Evolutionary conservation across 2,329 filamentous ascomycete genomes (phyloP), one percentile per base, ranked within the genome.

Genomic region (Cercospora canescens): DNA sequence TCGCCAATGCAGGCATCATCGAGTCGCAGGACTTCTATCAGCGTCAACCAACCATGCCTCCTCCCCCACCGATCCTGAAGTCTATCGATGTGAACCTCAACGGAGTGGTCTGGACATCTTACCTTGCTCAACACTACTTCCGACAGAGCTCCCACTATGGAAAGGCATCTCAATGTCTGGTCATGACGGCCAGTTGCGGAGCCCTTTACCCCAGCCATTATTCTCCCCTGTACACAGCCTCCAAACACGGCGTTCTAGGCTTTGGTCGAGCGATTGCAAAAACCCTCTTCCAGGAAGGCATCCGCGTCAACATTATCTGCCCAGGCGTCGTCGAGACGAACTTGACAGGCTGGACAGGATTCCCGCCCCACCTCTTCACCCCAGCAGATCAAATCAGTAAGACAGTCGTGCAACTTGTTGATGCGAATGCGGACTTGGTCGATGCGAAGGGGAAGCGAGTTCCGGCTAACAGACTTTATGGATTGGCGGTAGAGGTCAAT

Each of bases 1-100:
- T 81, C 67, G 82, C 81, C 16, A 84, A 84, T 62, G 82, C 82
- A 0, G 82, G 82, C 1, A 77, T 83, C 24, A 73, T 82, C 7
- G 81, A 83, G 61, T 71, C 76, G 18, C 70, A 75, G 62, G 81
- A 80, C 63, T 82, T 82, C 71, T 82, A 79, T 68, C 75, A 74
- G 50, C 72, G 67, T 7, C 75, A 79, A 58, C 63, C 67, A 26
- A 66, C 60, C 5, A 57, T 60, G 5, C 66, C 68, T 18, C 71
- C 74, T 14, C 74, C 75, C 18, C 41, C 60, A 21, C 68, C 79
- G 7, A 74, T 76, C 21, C 74, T 78, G 50, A 75, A 77, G n/a
- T 71, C 77, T 18, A 74, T 78, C 45, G 79, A 81, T 57, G 75
- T 80, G 35, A 75, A 81, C 66, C 58, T 82, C 26, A 80, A 80